These are phyloP conservation scores for Citropsis articulata DNA, from an alignment of 345 rosid genomes.

Conservation along the genomic window DNA sequence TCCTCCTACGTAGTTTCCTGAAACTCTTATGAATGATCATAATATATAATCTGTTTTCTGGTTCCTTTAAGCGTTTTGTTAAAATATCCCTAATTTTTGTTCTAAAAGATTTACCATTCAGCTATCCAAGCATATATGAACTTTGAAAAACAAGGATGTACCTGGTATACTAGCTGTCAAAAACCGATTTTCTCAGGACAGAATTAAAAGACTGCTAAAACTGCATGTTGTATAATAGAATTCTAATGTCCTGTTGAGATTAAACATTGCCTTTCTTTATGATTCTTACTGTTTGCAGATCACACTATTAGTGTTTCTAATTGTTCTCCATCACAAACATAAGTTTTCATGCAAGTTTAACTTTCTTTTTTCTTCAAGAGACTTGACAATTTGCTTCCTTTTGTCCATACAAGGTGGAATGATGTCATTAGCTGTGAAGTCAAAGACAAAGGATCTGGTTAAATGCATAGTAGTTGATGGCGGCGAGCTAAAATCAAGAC, in stretches of 20 bases:
- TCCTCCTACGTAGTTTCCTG: neutral
- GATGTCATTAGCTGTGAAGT: slow-evolving; percentile 91
- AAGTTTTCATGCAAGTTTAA: neutral
- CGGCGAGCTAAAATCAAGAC: slow-evolving; percentile 95
- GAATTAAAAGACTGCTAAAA: neutral
- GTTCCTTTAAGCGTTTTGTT: neutral
- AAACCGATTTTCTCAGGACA: neutral
- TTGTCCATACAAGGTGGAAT: slow-evolving; percentile 73
- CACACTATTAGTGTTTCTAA: neutral
- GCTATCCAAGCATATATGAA: neutral
- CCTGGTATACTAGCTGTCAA: neutral
- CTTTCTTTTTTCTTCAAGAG: slow-evolving; percentile 2
- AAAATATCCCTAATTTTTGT: neutral
- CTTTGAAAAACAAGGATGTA: neutral
- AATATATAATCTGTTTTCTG: neutral
- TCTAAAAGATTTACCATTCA: neutral
- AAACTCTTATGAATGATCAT: neutral
- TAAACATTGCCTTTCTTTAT: neutral
- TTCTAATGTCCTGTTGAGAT: neutral
- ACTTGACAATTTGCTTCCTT: slow-evolving; percentile 8
- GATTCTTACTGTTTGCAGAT: neutral
- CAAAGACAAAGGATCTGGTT: slow-evolving; percentile 70
- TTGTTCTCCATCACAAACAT: neutral
- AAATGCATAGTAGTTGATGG: slow-evolving; percentile 81
- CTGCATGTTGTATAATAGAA: neutral